Evolutionary conservation across 2,329 filamentous ascomycete genomes (phyloP).

Genomic region (Aspergillus tamarii): DNA sequence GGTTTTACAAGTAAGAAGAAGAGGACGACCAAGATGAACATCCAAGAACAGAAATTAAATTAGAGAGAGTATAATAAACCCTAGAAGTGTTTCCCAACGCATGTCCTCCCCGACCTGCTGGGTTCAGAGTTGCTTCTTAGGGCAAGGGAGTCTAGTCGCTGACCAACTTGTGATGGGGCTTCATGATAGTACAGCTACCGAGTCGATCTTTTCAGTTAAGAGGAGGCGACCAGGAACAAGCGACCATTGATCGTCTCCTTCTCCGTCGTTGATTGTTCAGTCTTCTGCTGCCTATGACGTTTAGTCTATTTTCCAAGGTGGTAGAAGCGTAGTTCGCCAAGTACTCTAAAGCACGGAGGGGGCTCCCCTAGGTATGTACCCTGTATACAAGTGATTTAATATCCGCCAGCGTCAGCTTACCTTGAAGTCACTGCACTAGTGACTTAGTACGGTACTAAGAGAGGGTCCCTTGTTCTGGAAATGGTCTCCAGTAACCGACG

Average conservation of each 20-base stretch:
- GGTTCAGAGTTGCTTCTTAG: conserved; percentile 1
- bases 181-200: neutral
- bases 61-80: neutral
- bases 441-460: neutral
- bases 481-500: conserved; percentile 13
- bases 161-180: neutral
- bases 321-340: conserved; percentile 5
- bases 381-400: neutral
- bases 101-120: neutral
- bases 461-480: conserved; percentile 14
- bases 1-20: too few relatives aligned
- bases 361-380: neutral
- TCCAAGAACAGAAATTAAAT: neutral
- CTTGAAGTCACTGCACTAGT: neutral
- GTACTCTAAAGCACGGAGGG: neutral
- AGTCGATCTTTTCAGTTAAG: neutral
- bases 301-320: neutral
- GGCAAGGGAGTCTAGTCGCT: neutral
- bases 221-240: neutral
- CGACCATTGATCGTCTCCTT: neutral
- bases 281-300: neutral
- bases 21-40: too few relatives aligned
- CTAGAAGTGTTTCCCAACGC: neutral
- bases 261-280: neutral
- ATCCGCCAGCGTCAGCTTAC: conserved; percentile 3